Conservation (phyloP, 177 flowering plant genomes). For the Vitis hybrid region DNA sequence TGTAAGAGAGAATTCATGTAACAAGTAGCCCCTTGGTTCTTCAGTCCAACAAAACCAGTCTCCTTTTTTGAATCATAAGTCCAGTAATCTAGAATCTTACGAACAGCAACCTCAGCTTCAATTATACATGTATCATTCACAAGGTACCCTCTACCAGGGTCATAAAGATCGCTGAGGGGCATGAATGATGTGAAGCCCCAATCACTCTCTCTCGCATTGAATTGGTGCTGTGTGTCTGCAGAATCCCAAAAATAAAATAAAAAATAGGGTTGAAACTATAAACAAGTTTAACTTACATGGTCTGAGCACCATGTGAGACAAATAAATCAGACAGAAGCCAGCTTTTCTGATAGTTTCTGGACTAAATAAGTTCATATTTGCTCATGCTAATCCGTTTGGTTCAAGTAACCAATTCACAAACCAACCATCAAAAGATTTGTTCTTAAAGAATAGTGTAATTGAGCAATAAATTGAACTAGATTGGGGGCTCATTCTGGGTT, state of each 20-base stretch:
- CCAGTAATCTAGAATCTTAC: conserved; percentile 74
- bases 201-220: conserved; percentile 64
- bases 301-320: background rate
- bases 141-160: conserved; percentile 64
- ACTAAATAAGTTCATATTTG: too few species aligned
- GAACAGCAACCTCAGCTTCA: conserved; percentile 82
- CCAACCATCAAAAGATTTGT: too few species aligned
- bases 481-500: too few species aligned
- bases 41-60: conserved; percentile 85
- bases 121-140: conserved; percentile 58
- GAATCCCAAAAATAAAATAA: conserved; percentile 1
- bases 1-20: conserved; percentile 87
- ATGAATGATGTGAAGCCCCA: conserved; percentile 90
- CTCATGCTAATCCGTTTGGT: too few species aligned
- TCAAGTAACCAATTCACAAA: too few species aligned
- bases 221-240: conserved; percentile 80
- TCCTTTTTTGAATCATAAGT: conserved; percentile 83
- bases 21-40: conserved; percentile 93
- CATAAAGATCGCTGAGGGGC: conserved; percentile 76
- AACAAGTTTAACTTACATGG: background rate
- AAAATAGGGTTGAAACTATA: background rate
- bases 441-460: too few species aligned
- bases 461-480: too few species aligned
- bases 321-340: background rate
- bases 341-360: too few species aligned